A percentile compares a stretch with the other conserved stretches of the same genome.
Conservation (phyloP, 2,329 filamentous ascomycete species). For the Aspergillus quadricinctus region DNA sequence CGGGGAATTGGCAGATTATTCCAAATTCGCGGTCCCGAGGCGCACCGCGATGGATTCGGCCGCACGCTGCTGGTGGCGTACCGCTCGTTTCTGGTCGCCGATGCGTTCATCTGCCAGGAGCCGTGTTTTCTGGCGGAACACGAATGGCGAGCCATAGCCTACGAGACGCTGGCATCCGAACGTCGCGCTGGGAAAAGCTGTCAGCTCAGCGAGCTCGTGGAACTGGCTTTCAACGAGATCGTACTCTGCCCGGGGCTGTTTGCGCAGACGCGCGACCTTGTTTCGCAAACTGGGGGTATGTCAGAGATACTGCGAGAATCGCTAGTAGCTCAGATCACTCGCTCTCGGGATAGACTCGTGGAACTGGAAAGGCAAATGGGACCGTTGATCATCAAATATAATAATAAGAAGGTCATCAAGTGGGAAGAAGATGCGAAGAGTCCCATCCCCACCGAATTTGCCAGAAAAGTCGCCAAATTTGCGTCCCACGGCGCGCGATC, state of each 20-base stretch:
- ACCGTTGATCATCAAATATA: neutral
- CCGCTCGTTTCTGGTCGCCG: conserved; percentile 17
- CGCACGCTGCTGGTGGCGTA: conserved; percentile 18
- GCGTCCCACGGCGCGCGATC: conserved; percentile 11
- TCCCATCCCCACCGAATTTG: conserved; percentile 1
- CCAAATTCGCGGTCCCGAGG: conserved; percentile 11
- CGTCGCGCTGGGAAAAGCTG: conserved; percentile 9
- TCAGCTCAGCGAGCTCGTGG: conserved; percentile 12
- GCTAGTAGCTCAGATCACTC: conserved; percentile 8
- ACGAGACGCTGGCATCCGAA: conserved; percentile 7
- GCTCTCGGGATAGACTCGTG: conserved; percentile 6
- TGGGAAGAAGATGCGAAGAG: conserved; percentile 3
- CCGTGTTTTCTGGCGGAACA: conserved; percentile 15
- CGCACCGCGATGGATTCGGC: conserved; percentile 12
- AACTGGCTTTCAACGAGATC: conserved; percentile 17
- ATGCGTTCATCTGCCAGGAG: conserved; percentile 13
- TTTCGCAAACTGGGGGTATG: neutral
- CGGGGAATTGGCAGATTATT: conserved; percentile 14
- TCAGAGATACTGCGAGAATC: neutral
- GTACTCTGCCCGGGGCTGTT: conserved; percentile 16
- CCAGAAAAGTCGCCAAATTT: conserved; percentile 1
- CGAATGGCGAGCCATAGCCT: conserved; percentile 13
- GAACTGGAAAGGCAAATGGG: conserved; percentile 8
- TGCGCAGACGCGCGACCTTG: conserved; percentile 8
- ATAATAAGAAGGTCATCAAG: neutral